Evolutionary conservation across 768 basidiomycete species (phyloP), one percentile per base, ranked within the genome.

Genomic region (Gymnopilus junonius): DNA sequence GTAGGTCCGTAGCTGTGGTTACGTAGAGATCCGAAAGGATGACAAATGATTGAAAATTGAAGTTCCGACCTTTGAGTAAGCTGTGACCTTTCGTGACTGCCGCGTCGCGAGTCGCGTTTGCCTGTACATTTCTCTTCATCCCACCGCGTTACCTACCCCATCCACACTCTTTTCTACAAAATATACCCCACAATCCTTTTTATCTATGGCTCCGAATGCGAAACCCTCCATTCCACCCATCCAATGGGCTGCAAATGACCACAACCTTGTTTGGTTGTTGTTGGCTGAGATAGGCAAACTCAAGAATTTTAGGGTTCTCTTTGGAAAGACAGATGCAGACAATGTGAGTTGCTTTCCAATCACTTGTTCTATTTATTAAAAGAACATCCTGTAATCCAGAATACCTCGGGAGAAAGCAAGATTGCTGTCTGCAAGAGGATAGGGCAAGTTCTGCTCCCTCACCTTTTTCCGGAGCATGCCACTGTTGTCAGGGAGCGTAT

Each of bases 241-340:
- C 20, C 25, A 27, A 14, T 64, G 66, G 58, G 17, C 46, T 25
- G 51, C 39, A 39, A 56, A 63, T 32, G 31, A 57, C 45, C 25
- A 60, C 31, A 21, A 4, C n/a, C 48, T 64, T 3, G 46, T 42
- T 10, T 67, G 65, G 63, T 31, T 11, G 3, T 56, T 69, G 23
- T 21, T 69, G 31, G 55, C 34, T 3, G 63, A 71, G 57, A 57
- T 70, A 7, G 61, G 58, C 39, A 66, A 69, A 57, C 23, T 37
- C 15, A 62, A 48, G 5, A 71, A 73, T 55, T 63, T 59, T 56
- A 59, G 64, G 51, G 62, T 71, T 12, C 58, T 71, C n/a, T 71
- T 71, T 57, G 71, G 71, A 15, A 70, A 67, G 37, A 59, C 37
- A 29, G 43, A 59, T 23, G 34, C 11, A 32, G 50, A 57, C 34